Percentiles rank a stretch among this genome's conserved stretches.
These are phyloP conservation scores for Chrysanthemum makinoi DNA, from an alignment of 129 eudicot genomes.

Conservation along the genomic window DNA sequence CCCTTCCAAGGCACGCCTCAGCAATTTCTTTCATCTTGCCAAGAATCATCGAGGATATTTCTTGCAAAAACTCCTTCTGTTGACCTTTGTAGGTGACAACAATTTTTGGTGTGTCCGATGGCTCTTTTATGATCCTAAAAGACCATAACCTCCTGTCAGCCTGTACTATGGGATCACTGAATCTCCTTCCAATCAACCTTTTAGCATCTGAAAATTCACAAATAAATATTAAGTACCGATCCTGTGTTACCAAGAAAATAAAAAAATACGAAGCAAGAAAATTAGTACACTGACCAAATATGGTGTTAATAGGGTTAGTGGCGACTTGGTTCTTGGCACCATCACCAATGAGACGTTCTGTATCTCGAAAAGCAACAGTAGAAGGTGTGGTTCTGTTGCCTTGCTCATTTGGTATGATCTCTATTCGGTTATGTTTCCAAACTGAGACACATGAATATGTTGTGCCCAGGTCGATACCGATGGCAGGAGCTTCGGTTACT, in stretches of 20 bases:
- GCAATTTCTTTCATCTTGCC: conserved; percentile 1
- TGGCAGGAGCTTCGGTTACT: background rate
- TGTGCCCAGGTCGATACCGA: conserved; percentile 32
- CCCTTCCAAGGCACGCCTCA: background rate
- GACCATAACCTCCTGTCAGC: background rate
- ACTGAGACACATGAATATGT: conserved; percentile 26
- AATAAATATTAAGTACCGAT: background rate
- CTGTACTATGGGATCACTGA: background rate
- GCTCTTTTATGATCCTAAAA: too few relatives aligned
- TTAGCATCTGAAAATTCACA: background rate
- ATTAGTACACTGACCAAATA: background rate
- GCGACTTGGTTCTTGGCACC: conserved; percentile 7
- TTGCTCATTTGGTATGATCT: conserved; percentile 30
- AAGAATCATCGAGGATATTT: background rate
- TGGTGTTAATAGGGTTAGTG: conserved; percentile 2
- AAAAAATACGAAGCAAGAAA: background rate
- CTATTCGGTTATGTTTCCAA: conserved; percentile 13
- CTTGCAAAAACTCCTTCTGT: conserved; percentile 4
- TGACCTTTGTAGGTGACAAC: background rate
- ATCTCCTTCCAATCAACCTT: background rate
- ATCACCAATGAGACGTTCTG: background rate
- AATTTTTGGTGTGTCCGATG: background rate
- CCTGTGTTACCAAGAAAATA: background rate
- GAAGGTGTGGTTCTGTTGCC: conserved; percentile 28
- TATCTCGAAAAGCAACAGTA: conserved; percentile 21